A percentile compares a stretch with the other conserved stretches of the same genome.
Evolutionary conservation across 257 asterid genomes (phyloP).

Genomic region (Ligustrum vulgare): DNA sequence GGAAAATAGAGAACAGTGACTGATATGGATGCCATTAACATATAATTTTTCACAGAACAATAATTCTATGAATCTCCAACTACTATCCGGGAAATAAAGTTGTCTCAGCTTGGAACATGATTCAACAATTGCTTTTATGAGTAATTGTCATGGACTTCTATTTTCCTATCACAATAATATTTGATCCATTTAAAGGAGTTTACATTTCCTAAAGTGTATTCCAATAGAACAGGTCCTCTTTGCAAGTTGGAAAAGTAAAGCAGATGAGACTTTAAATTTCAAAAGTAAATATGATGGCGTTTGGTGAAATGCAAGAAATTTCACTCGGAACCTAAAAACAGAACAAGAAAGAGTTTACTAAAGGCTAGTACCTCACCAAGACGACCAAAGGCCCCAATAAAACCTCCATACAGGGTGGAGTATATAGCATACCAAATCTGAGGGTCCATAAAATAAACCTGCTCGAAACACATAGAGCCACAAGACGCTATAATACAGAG

Average conservation of each 20-base stretch:
- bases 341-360: neutral
- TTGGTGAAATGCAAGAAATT: too few relatives aligned
- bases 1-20: slow-evolving; percentile 4
- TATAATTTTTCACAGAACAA: neutral
- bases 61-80: slow-evolving; percentile 11
- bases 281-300: slow-evolving; percentile 8
- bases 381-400: slow-evolving; percentile 63
- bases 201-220: neutral
- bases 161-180: neutral
- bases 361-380: slow-evolving; percentile 57
- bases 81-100: slow-evolving; percentile 1
- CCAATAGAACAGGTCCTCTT: slow-evolving; percentile 9
- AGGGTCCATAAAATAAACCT: slow-evolving; percentile 82
- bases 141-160: neutral
- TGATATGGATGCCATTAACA: neutral
- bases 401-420: slow-evolving; percentile 58
- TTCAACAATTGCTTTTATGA: slow-evolving; percentile 5
- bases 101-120: slow-evolving; percentile 18
- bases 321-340: too few relatives aligned
- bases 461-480: slow-evolving; percentile 3
- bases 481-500: neutral
- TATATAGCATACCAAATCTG: slow-evolving; percentile 70
- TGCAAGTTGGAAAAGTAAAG: neutral
- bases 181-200: slow-evolving; percentile 3
- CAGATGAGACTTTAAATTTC: slow-evolving; percentile 1